Conservation (phyloP, 192 early-diverging fungal genomes). For the Umbelopsis sp. region DNA sequence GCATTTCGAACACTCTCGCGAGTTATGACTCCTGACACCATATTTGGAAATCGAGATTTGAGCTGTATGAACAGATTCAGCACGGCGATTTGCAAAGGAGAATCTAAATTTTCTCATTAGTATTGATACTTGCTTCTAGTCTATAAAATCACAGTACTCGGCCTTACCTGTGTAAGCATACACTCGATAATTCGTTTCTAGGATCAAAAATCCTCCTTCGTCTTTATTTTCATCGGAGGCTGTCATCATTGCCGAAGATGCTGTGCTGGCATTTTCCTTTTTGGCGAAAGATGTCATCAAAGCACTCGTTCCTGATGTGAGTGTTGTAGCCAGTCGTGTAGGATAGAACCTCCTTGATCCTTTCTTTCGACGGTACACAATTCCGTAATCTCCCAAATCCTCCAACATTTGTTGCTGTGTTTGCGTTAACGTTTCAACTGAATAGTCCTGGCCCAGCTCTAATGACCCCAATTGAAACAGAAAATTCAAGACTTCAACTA, state of each 20-base stretch:
- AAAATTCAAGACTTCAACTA: constrained; percentile 93
- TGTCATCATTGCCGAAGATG: constrained; percentile 17
- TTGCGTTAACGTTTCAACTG: constrained; percentile 78
- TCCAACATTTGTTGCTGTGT: constrained; percentile 85
- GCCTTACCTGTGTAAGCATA: constrained; percentile 90
- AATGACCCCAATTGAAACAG: constrained; percentile 91
- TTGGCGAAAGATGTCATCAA: constrained; percentile 44
- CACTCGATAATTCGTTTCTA: constrained; percentile 94
- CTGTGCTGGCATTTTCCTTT: constrained; percentile 33
- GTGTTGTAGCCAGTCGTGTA: constrained; percentile 85
- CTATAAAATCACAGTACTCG: not conserved
- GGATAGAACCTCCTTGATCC: constrained; percentile 83
- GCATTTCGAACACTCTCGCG: constrained; percentile 87
- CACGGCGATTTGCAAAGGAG: constrained; percentile 92
- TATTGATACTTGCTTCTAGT: not conserved
- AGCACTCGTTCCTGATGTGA: constrained; percentile 78
- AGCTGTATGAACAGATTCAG: constrained; percentile 87
- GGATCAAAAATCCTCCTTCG: constrained; percentile 82
- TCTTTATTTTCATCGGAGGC: constrained; percentile 37
- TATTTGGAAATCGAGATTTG: constrained; percentile 85
- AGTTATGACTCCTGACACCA: constrained; percentile 87
- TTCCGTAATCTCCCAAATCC: constrained; percentile 87
- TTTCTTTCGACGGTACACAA: constrained; percentile 86
- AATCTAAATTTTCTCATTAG: constrained; percentile 49
- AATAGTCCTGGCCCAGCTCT: constrained; percentile 90